Base-by-base conservation (phyloP, 1,284 basidiomycete genomes). In the Boletellus deceptivus region DNA sequence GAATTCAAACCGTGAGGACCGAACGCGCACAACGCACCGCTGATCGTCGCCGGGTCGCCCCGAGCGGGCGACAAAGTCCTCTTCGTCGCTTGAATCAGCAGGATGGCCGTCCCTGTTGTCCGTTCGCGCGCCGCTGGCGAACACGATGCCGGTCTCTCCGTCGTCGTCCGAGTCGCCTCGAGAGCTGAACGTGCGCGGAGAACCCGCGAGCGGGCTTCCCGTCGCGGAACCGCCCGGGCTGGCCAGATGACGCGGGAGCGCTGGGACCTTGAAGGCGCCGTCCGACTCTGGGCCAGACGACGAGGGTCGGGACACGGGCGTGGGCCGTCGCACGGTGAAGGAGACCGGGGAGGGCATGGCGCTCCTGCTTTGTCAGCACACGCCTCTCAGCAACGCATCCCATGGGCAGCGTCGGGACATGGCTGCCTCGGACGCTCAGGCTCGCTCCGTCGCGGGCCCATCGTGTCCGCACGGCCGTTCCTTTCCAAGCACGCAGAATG, bases 241-340 rank as follows among this genome's bases (percentile, higher is more conserved):
- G 4, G 59, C 37, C 1, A 68, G 43, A 37, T 77, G 84, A 10
- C 76, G 77, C 14, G 84, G 84, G 16, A 87, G 63, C 1, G 77
- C 70, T 11, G 83, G 83, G 4, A 79, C 61, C 63, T 79, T 86
- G 71, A 86, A 84, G 10, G 68, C 64, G 1, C 57, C 46, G 56
- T 84, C 82, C 0, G 82, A 81, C 40, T 85, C 84, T 44, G 75
- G 70, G 5, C 79, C 81, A 29, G 82, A 77, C 0, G 85, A 87
- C 0, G 74, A 68, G 11, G 75, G 74, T 33, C 83, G 72, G 10
- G 85, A 86, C 1, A 75, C 63, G 1, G 86, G 82, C 0, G 80
- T 80, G 3, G 88, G 88, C 22, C 86, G 75, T 42, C 85, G 80
- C 45, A 91, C 75, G 1, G 84, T 89, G 63, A 91, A 90, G 0